A percentile compares a stretch with the other conserved stretches of the same genome.
Conservation (phyloP, 2,329 filamentous ascomycete species). For the Bipolaris sorokiniana region DNA sequence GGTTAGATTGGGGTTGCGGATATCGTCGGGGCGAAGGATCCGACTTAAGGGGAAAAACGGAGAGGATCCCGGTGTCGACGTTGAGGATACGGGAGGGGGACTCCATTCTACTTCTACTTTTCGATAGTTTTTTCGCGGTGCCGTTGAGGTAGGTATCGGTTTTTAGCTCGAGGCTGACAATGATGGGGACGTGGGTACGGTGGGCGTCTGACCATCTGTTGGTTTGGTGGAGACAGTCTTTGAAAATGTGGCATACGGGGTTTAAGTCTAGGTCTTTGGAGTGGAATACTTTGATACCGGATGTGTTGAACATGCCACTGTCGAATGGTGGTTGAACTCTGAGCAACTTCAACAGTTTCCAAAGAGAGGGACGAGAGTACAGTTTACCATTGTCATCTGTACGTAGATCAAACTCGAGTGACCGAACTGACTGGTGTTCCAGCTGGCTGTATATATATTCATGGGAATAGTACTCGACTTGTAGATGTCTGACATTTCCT, state of each 20-base stretch:
- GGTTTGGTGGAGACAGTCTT: conserved; percentile 53
- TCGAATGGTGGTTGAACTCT: conserved; percentile 45
- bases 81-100: conserved; percentile 51
- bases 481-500: conserved; percentile 17
- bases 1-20: conserved; percentile 51
- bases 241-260: conserved; percentile 55
- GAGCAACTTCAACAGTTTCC: conserved; percentile 25
- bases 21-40: conserved; percentile 57
- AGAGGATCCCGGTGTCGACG: conserved; percentile 57
- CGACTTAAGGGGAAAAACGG: conserved; percentile 49
- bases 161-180: conserved; percentile 60
- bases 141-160: conserved; percentile 36
- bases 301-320: conserved; percentile 49
- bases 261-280: conserved; percentile 58
- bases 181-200: conserved; percentile 54
- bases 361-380: conserved; percentile 57
- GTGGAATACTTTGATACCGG: conserved; percentile 60
- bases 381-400: conserved; percentile 57
- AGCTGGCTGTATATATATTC: conserved; percentile 54
- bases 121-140: no score
- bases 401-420: conserved; percentile 58
- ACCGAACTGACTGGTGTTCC: conserved; percentile 55
- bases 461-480: conserved; percentile 59
- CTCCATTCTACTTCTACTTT: conserved; percentile 51
- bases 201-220: conserved; percentile 55